Percentiles rank a stretch among this genome's conserved stretches.
Evolutionary conservation across 768 basidiomycete species (phyloP).

Genomic region (Boletus subparvulus): DNA sequence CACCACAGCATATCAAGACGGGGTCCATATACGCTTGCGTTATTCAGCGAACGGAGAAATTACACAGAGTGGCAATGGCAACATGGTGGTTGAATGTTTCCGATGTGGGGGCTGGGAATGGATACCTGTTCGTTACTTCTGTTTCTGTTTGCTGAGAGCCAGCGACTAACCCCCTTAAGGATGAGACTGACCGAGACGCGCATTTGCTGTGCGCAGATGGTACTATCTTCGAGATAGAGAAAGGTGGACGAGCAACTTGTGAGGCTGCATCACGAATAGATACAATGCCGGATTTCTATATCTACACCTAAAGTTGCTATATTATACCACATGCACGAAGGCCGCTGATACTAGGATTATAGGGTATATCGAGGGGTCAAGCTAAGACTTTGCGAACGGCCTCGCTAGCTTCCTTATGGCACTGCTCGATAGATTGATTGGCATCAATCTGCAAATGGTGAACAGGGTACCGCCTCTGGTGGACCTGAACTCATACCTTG

Average conservation of each 20-base stretch:
- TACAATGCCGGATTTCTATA: constrained; percentile 38
- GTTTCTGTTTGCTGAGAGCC: constrained; percentile 3
- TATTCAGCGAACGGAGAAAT: constrained; percentile 50
- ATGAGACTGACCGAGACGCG: constrained; percentile 55
- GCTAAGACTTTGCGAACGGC: constrained; percentile 53
- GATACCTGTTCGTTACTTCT: constrained; percentile 61
- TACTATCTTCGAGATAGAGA: constrained; percentile 58
- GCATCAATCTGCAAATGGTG: constrained; percentile 58
- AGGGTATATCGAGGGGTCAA: constrained; percentile 15
- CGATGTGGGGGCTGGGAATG: constrained; percentile 84
- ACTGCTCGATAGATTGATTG: constrained; percentile 65
- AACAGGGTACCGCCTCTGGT: neutral
- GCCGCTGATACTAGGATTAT: neutral
- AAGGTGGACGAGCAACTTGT: constrained; percentile 58
- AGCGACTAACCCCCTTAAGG: constrained; percentile 39
- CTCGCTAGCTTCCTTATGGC: constrained; percentile 57
- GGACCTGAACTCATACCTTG: constrained; percentile 48
- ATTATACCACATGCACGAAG: neutral
- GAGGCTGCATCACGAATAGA: constrained; percentile 38
- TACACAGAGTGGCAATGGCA: constrained; percentile 44
- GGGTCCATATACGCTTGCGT: constrained; percentile 61
- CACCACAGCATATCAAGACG: constrained; percentile 72
- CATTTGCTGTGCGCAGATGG: constrained; percentile 84
- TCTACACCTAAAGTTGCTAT: constrained; percentile 42
- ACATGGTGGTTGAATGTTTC: constrained; percentile 70